Percentiles rank a stretch among this genome's conserved stretches.
These are phyloP conservation scores for Coemansia sp. DNA, from an alignment of 192 early-diverging fungal genomes.

Conservation along the genomic window DNA sequence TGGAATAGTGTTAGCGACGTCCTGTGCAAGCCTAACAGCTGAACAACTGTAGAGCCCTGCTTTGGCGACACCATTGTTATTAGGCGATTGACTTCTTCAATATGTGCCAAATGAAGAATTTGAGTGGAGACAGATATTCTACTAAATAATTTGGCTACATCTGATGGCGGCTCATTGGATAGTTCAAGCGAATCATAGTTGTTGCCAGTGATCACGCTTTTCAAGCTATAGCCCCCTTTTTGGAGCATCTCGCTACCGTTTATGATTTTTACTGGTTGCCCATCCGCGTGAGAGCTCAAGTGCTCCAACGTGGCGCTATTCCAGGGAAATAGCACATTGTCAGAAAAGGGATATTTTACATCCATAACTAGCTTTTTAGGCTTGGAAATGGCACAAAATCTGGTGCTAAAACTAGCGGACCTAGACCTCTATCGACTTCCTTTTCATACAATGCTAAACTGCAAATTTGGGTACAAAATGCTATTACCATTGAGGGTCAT, in stretches of 20 bases:
- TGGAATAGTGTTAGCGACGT: not conserved
- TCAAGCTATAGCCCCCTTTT: not conserved
- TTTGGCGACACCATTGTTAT: not conserved
- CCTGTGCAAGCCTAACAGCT: not conserved
- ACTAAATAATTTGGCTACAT: not conserved
- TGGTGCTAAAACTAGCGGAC: not conserved
- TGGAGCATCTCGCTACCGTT: not conserved
- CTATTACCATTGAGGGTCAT: no score
- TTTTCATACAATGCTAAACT: not conserved
- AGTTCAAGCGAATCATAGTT: not conserved
- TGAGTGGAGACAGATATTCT: not conserved
- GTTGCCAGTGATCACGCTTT: not conserved
- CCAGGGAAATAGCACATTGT: slow-evolving; percentile 4
- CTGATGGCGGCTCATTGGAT: not conserved
- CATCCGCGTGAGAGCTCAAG: not conserved
- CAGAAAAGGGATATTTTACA: not conserved
- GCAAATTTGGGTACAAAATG: slow-evolving; percentile 1
- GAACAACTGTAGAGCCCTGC: not conserved
- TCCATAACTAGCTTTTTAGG: not conserved
- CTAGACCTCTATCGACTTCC: not conserved
- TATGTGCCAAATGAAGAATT: no score
- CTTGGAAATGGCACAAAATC: slow-evolving; percentile 1
- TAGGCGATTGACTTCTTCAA: no score
- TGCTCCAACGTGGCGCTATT: not conserved
- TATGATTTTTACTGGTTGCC: not conserved